Evolutionary conservation across 108 stramenopile genomes (phyloP).

Genomic region (Aurantiochytrium sp.): DNA sequence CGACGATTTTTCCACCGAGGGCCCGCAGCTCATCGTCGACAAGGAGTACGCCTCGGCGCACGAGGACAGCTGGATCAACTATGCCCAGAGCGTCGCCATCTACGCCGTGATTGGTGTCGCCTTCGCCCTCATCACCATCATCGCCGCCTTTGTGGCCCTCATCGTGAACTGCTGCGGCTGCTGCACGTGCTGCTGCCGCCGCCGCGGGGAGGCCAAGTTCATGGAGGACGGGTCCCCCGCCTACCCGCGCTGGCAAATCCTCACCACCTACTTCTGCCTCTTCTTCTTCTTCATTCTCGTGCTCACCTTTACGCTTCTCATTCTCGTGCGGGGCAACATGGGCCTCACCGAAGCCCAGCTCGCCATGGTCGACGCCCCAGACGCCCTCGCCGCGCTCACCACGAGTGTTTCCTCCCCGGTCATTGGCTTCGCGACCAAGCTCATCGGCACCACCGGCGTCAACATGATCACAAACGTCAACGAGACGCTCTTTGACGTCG

Average conservation of each 20-base stretch:
- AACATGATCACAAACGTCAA: neutral
- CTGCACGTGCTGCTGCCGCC: neutral
- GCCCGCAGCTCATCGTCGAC: neutral
- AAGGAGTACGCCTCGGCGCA: neutral
- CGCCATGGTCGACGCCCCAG: neutral
- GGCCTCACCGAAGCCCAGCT: neutral
- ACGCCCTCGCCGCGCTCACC: neutral
- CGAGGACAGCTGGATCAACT: neutral
- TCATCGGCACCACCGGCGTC: neutral
- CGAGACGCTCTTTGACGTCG: neutral
- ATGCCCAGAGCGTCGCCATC: neutral
- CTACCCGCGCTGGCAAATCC: conserved; percentile 11
- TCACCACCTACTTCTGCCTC: neutral
- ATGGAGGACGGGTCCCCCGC: neutral
- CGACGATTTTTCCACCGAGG: neutral
- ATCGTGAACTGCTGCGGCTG: neutral
- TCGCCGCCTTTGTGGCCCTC: neutral
- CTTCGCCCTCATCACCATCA: neutral
- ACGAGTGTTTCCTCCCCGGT: neutral
- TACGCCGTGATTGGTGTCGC: neutral
- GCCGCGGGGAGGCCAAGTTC: neutral
- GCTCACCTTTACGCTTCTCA: neutral
- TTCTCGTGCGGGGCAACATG: neutral
- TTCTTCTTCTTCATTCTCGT: neutral
- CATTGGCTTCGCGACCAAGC: neutral